Evolutionary conservation across 2,329 filamentous ascomycete genomes (phyloP).

Genomic region (Camptophora hylomeconis): DNA sequence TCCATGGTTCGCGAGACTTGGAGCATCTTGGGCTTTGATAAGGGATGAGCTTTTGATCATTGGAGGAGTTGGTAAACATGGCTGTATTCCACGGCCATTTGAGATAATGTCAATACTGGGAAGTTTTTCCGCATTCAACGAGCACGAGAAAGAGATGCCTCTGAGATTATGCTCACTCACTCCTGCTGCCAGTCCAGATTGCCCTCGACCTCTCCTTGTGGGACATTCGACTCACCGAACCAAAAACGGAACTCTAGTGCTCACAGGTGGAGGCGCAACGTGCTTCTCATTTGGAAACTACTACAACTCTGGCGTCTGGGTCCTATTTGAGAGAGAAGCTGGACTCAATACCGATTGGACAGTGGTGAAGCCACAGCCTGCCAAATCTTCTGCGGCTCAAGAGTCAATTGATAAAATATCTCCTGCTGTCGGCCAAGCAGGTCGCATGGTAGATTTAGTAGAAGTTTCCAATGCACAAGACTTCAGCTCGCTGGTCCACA

Average conservation of each 20-base stretch:
- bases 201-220: slow-evolving; percentile 53
- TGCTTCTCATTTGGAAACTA: slow-evolving; percentile 86
- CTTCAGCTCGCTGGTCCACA: slow-evolving; percentile 47
- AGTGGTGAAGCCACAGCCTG: slow-evolving; percentile 14
- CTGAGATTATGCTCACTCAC: slow-evolving; percentile 19
- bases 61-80: slow-evolving; percentile 35
- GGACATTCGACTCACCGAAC: slow-evolving; percentile 48
- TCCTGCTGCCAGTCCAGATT: slow-evolving; percentile 18
- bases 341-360: slow-evolving; percentile 22
- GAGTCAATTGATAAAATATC: slow-evolving; percentile 2
- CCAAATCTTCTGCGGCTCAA: slow-evolving; percentile 9
- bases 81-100: slow-evolving; percentile 28
- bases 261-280: slow-evolving; percentile 70
- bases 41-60: slow-evolving; percentile 36
- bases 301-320: slow-evolving; percentile 56
- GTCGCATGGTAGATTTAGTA: slow-evolving; percentile 5
- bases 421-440: slow-evolving; percentile 1
- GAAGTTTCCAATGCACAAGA: slow-evolving; percentile 6
- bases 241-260: slow-evolving; percentile 38
- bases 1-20: slow-evolving; percentile 31
- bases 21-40: slow-evolving; percentile 37
- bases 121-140: slow-evolving; percentile 13
- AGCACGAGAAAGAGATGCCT: slow-evolving; percentile 15
- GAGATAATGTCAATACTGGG: slow-evolving; percentile 39
- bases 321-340: slow-evolving; percentile 25